Evolutionary conservation across 2,329 filamentous ascomycete genomes (phyloP), one percentile per base, ranked within the genome.

Genomic region (Aspergillus sp.): DNA sequence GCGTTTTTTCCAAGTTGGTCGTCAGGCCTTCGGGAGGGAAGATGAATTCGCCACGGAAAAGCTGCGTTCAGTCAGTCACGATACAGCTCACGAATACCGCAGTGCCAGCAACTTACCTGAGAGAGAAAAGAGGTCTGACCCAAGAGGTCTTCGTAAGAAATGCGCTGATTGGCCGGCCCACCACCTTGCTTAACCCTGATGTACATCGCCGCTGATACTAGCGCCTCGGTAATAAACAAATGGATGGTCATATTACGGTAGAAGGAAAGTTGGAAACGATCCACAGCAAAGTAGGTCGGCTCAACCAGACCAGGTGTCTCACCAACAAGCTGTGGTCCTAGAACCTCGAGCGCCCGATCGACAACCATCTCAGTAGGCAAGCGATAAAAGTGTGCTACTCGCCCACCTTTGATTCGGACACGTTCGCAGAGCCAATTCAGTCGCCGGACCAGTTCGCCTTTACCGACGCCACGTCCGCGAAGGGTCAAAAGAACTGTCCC

Each of bases 241-340:
- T 98, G 93, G 51, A 98, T 98, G 0, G 91, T 96, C 93, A 97
- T 97, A 68, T 98, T 98, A 44, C 93, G 84, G 70, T 98, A 98
- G 68, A 98, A 98, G 0, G 89, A 95, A 7, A 98, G 78, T 63
- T 98, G 93, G 73, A 98, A 98, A 45, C 89, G 80, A 65, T 98
- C 93, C 35, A 96, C 89, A 4, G 93, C 93, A 59, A 88, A 95
- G 67, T 88, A 97, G 0, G 93, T 97, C 12, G 88, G 87, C 64
- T 98, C 93, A 0, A 86, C 85, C 4, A 98, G 71, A 0, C 84
- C 88, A 34, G 83, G 78, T 0, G 94, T 77, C 4, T 83, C 74
- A 4, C 90, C 88, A 0, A 98, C 89, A 1, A 98, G 77, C 43
- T 93, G 86, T 45, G 88, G 87, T 0, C 93, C 93, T 0, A 98